phyloP scores from a whole-genome alignment of 441 rosid species.

The Erodium texanum region DNA sequence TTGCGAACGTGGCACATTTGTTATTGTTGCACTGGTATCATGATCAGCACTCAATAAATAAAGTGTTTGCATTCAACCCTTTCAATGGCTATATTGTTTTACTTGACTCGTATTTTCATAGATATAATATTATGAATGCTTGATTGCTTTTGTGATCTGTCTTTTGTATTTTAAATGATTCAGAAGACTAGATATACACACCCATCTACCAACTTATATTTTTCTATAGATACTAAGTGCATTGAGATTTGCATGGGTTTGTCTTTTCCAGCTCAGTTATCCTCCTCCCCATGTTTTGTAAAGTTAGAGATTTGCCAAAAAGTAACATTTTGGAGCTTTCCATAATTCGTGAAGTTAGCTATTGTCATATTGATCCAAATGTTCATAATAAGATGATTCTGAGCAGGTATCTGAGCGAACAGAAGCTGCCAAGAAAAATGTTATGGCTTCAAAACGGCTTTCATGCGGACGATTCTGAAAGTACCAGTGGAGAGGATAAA shows the following conservation, averaged over 20 bases:
- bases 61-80: not conserved
- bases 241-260: not conserved
- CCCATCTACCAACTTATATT: not conserved
- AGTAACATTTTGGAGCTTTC: not conserved
- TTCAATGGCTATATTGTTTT: not conserved
- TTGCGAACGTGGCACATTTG: not conserved
- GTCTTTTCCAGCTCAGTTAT: not conserved
- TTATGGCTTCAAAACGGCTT: conserved; percentile 49
- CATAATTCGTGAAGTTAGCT: not conserved
- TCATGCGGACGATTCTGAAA: conserved; percentile 38
- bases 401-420: conserved; percentile 80
- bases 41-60: not conserved
- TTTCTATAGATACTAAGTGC: not conserved
- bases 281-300: not conserved
- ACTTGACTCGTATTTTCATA: not conserved
- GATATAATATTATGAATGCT: not conserved
- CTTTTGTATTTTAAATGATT: not conserved
- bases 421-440: conserved; percentile 88
- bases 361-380: conserved; percentile 3
- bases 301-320: not conserved
- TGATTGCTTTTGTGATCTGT: not conserved
- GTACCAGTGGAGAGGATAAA: conserved; percentile 56
- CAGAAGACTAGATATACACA: not conserved
- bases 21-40: not conserved
- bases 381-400: conserved; percentile 18